Conservation (phyloP, 768 basidiomycete genomes). For the Russula brevipes region DNA sequence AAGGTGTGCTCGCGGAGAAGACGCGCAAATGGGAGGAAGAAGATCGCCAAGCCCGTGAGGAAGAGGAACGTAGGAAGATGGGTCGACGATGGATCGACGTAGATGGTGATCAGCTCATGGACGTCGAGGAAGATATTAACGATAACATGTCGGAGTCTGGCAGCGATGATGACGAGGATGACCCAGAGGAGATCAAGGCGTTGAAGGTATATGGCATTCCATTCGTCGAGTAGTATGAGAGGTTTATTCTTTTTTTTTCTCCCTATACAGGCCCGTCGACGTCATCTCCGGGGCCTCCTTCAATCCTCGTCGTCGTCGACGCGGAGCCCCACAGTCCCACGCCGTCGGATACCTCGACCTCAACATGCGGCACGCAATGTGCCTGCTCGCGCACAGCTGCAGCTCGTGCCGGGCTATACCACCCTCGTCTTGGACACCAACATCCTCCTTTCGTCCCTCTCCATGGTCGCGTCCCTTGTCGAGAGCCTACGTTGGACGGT, state of each 20-base stretch:
- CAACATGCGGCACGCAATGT: slow-evolving; percentile 28
- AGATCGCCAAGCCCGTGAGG: slow-evolving; percentile 58
- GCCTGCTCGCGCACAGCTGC: slow-evolving; percentile 41
- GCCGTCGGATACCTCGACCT: slow-evolving; percentile 30
- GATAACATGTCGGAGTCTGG: slow-evolving; percentile 27
- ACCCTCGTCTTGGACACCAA: slow-evolving; percentile 93
- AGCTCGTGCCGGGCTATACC: slow-evolving; percentile 79
- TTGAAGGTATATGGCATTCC: slow-evolving; percentile 60
- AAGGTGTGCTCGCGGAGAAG: slow-evolving; percentile 63
- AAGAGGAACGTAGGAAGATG: slow-evolving; percentile 60
- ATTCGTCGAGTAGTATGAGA: slow-evolving; percentile 8
- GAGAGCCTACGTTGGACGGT: slow-evolving; percentile 83
- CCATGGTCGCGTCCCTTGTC: slow-evolving; percentile 66
- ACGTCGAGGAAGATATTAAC: slow-evolving; percentile 44
- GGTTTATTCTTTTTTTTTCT: slow-evolving; percentile 1
- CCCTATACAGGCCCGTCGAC: slow-evolving; percentile 56
- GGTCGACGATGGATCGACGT: slow-evolving; percentile 61
- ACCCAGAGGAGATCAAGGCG: slow-evolving; percentile 68
- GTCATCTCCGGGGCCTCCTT: slow-evolving; percentile 68
- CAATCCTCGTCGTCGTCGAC: slow-evolving; percentile 35
- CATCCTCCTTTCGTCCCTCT: slow-evolving; percentile 79
- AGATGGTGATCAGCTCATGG: slow-evolving; percentile 50
- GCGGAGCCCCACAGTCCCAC: slow-evolving; percentile 20
- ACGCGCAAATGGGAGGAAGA: slow-evolving; percentile 65
- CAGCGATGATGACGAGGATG: slow-evolving; percentile 55